phyloP scores from a whole-genome alignment of 495 filamentous ascomycete genomes.

The Clohesyomyces aquaticus region DNA sequence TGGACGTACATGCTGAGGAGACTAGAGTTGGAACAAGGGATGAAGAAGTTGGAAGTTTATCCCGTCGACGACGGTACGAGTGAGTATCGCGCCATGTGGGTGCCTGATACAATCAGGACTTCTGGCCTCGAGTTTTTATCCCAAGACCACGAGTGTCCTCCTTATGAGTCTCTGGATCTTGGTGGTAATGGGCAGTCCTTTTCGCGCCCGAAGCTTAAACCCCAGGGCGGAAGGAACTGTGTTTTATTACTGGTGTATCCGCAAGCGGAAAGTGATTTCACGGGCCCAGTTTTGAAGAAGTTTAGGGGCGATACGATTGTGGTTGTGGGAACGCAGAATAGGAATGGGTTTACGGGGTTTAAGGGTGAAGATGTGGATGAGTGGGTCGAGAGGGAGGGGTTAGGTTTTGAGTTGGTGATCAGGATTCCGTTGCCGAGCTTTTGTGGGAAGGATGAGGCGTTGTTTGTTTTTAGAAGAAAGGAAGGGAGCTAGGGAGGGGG shows the following conservation, averaged over 20 bases:
- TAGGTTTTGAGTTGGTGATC: conserved; percentile 37
- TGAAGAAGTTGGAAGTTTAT: conserved; percentile 42
- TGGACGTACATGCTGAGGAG: conserved; percentile 63
- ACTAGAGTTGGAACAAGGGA: conserved; percentile 40
- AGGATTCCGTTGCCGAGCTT: conserved; percentile 50
- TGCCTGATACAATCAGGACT: conserved; percentile 57
- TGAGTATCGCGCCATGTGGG: conserved; percentile 61
- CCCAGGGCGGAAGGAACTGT: conserved; percentile 42
- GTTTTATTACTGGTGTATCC: conserved; percentile 66
- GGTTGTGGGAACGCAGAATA: conserved; percentile 67
- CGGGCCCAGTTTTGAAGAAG: conserved; percentile 53
- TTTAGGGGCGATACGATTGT: conserved; percentile 62
- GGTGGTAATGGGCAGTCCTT: too few species aligned
- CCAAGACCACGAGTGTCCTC: conserved; percentile 26
- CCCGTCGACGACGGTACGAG: conserved; percentile 60
- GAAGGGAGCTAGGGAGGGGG: not conserved
- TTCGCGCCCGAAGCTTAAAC: too few species aligned
- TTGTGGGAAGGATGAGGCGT: conserved; percentile 50
- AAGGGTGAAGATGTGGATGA: conserved; percentile 57
- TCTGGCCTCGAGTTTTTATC: conserved; percentile 55
- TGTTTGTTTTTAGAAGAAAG: conserved; percentile 51
- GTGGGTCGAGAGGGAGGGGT: conserved; percentile 55
- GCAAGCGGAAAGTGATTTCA: conserved; percentile 60
- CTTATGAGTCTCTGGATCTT: too few species aligned
- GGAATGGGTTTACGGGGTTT: conserved; percentile 67